These are phyloP conservation scores for Phyllosticta capitalensis DNA, from an alignment of 2,329 filamentous ascomycete species.

Conservation along the genomic window DNA sequence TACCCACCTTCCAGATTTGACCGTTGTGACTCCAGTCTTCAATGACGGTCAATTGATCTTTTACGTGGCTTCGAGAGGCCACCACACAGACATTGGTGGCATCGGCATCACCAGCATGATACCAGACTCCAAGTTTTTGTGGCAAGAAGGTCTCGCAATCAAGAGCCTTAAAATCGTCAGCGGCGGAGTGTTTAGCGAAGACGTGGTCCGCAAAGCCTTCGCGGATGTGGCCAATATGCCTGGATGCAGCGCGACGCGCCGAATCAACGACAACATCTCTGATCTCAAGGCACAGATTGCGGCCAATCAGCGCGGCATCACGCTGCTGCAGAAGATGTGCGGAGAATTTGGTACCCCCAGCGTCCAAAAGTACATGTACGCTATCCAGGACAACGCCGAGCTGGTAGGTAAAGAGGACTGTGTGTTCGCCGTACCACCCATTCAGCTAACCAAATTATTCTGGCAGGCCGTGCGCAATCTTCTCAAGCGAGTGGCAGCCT, in stretches of 20 bases:
- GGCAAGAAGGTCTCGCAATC: constrained; percentile 40
- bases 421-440: constrained; percentile 16
- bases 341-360: constrained; percentile 24
- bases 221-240: constrained; percentile 19
- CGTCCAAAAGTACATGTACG: constrained; percentile 34
- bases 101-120: constrained; percentile 24
- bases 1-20: constrained; percentile 23
- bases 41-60: constrained; percentile 17
- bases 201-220: constrained; percentile 20
- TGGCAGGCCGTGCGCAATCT: constrained; percentile 69
- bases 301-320: constrained; percentile 26
- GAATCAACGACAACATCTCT: constrained; percentile 25
- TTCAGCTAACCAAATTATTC: not conserved
- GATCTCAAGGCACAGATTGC: constrained; percentile 29
- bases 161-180: constrained; percentile 31
- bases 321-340: constrained; percentile 27
- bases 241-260: constrained; percentile 24
- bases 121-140: constrained; percentile 37
- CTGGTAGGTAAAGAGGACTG: constrained; percentile 18
- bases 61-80: constrained; percentile 21
- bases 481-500: constrained; percentile 53
- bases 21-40: constrained; percentile 21
- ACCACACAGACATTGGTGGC: constrained; percentile 23
- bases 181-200: constrained; percentile 28
- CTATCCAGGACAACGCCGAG: constrained; percentile 29